Conservation (phyloP, 2,329 filamentous ascomycete genomes). For the Catunica adiposa region DNA sequence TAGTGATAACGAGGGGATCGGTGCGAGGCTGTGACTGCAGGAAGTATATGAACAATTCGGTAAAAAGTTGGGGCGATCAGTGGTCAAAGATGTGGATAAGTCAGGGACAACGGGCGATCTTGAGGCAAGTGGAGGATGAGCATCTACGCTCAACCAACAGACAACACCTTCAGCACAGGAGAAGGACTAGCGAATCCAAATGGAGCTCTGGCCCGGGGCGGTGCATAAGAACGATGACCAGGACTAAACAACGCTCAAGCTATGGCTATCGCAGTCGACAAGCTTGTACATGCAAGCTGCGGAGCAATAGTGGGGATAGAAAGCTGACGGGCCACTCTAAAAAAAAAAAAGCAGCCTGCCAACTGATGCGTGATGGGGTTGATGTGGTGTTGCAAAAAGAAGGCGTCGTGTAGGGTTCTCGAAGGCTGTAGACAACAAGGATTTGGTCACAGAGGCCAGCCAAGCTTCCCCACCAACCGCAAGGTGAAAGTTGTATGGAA, state of each 20-base stretch:
- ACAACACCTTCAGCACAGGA: neutral
- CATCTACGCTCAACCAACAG: neutral
- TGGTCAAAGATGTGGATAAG: neutral
- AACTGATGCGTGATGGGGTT: neutral
- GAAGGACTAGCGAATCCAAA: neutral
- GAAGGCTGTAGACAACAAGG: neutral
- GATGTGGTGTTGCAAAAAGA: neutral
- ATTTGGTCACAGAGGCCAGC: neutral
- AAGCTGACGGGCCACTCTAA: neutral
- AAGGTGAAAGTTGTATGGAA: neutral
- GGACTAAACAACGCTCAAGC: neutral
- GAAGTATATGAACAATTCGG: conserved; percentile 3
- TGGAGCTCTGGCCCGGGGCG: conserved; percentile 4
- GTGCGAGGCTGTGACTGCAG: conserved; percentile 3
- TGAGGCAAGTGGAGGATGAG: conserved; percentile 1
- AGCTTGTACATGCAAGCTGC: neutral
- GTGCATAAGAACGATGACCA: neutral
- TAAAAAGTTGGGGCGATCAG: neutral
- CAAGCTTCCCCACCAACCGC: neutral
- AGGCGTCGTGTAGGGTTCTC: conserved; percentile 4
- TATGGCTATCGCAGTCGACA: neutral
- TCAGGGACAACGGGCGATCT: neutral
- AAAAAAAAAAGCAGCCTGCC: neutral
- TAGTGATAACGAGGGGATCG: neutral
- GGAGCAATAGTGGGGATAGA: neutral